These are phyloP conservation scores for Ceratocystis colombiana DNA, from an alignment of 2,329 filamentous ascomycete genomes.

Conservation along the genomic window DNA sequence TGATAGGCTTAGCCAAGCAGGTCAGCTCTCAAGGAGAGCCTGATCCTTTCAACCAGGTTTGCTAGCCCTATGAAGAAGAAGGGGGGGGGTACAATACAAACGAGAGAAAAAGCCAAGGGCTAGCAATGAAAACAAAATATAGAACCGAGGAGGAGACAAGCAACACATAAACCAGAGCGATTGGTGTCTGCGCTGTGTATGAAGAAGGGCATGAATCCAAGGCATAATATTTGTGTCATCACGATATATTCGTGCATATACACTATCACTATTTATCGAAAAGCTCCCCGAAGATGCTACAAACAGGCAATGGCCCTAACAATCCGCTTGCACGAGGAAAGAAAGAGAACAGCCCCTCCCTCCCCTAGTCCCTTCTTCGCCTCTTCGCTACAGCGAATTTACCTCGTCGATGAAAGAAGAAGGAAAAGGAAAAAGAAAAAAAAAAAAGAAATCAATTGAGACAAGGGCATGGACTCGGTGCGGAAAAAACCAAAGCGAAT, in stretches of 20 bases:
- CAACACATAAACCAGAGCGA: background rate
- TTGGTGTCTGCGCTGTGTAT: background rate
- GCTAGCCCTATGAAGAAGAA: constrained; percentile 1
- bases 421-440: background rate
- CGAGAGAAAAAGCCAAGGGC: background rate
- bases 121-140: background rate
- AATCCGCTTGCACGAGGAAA: background rate
- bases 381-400: background rate
- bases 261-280: background rate
- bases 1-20: background rate
- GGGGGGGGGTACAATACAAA: background rate
- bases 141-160: background rate
- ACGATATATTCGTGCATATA: background rate
- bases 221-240: background rate
- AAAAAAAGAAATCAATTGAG: background rate
- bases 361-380: background rate
- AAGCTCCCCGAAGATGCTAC: too few relatives aligned
- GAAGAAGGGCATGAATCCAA: background rate
- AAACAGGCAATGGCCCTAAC: too few relatives aligned
- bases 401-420: background rate
- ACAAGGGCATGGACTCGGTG: background rate
- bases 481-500: constrained; percentile 8
- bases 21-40: constrained; percentile 1
- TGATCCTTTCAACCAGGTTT: constrained; percentile 11
- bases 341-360: background rate